Conservation (phyloP, 1,139 yeast genomes). For the Taphrina flavorubra region DNA sequence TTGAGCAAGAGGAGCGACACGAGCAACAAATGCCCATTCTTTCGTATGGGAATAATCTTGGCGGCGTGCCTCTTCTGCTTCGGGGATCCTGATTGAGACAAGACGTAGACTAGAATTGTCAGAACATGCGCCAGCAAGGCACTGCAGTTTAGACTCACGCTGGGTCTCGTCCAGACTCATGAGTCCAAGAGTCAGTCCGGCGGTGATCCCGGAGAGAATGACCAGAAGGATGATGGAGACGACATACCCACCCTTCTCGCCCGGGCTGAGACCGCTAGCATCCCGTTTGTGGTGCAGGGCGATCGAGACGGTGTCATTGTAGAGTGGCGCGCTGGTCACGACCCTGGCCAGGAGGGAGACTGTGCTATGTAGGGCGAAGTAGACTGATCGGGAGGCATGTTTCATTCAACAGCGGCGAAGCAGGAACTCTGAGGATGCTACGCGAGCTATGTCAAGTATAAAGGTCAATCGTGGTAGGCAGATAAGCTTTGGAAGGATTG, state of each 20-base stretch:
- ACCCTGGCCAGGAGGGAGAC: constrained; percentile 18
- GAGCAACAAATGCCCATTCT: constrained; percentile 40
- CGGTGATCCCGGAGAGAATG: constrained; percentile 40
- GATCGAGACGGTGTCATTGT: background rate
- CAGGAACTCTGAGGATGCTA: background rate
- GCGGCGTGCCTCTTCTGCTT: constrained; percentile 40
- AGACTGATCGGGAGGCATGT: constrained; percentile 32
- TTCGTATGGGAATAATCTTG: constrained; percentile 41
- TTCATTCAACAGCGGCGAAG: constrained; percentile 17
- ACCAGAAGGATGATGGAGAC: constrained; percentile 39
- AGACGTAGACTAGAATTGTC: constrained; percentile 20
- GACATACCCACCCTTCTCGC: constrained; percentile 23
- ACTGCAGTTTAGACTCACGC: background rate
- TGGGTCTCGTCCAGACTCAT: constrained; percentile 42
- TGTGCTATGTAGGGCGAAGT: constrained; percentile 26
- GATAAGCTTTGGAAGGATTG: background rate
- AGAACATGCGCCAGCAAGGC: background rate
- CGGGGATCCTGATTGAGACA: constrained; percentile 38
- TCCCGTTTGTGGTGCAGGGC: constrained; percentile 15
- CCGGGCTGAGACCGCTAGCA: constrained; percentile 6
- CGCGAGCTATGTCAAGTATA: no score
- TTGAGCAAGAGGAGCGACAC: constrained; percentile 39
- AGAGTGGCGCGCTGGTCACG: constrained; percentile 18
- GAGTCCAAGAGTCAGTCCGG: constrained; percentile 42
- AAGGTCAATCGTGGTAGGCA: no score